phyloP scores from a whole-genome alignment of 2,329 filamentous ascomycete genomes.

The Epichloe typhina region DNA sequence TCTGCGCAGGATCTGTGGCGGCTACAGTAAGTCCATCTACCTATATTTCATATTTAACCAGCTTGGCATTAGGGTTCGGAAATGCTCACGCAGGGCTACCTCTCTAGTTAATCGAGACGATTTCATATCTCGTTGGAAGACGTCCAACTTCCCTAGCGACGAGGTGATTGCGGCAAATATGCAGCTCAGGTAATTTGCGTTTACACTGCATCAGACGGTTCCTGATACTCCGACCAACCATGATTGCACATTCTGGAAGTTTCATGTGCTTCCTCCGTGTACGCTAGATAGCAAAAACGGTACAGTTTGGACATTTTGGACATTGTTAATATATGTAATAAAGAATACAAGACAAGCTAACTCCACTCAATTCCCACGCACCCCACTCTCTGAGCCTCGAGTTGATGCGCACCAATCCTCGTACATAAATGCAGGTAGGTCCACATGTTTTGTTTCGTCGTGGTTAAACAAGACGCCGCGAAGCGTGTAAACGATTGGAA shows the following conservation, averaged over 20 bases:
- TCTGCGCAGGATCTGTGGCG: slow-evolving; percentile 77
- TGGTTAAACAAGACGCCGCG: no score
- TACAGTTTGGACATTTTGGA: no score
- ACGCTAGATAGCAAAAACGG: no score
- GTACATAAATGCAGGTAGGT: not conserved
- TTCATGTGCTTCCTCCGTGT: not conserved
- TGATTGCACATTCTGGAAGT: not conserved
- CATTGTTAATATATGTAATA: no score
- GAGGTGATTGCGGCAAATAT: slow-evolving; percentile 27
- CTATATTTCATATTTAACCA: not conserved
- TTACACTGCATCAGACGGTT: no score
- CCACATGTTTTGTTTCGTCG: not conserved
- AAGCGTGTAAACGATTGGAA: no score
- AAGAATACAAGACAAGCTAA: no score
- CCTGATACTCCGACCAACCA: not conserved
- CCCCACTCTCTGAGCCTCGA: not conserved
- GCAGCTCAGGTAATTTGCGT: slow-evolving; percentile 12
- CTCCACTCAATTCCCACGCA: no score
- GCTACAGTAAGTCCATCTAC: slow-evolving; percentile 54
- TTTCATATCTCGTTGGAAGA: slow-evolving; percentile 62
- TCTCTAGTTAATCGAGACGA: slow-evolving; percentile 62
- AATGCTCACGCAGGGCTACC: not conserved
- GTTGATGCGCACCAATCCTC: not conserved
- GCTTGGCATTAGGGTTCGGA: not conserved
- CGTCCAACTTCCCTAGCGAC: slow-evolving; percentile 48